Evolutionary conservation across 139 green algal species (phyloP).

Genomic region (Klebsormidium nitens): DNA sequence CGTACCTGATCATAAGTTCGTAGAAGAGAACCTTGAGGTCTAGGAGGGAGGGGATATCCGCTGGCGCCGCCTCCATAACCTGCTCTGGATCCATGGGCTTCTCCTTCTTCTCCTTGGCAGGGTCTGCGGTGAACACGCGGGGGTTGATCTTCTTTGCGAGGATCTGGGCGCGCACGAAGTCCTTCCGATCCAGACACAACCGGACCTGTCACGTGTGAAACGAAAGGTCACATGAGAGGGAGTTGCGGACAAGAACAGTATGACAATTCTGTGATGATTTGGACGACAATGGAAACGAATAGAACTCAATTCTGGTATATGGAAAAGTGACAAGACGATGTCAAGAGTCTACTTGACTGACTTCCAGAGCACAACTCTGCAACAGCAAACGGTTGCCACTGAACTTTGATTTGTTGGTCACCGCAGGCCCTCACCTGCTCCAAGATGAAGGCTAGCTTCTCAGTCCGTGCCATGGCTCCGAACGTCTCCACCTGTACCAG

Average conservation of each 20-base stretch:
- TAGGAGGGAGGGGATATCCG: conserved; percentile 73
- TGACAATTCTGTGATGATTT: no score
- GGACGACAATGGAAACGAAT: no score
- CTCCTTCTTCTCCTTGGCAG: conserved; percentile 21
- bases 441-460: conserved; percentile 98
- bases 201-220: conserved; percentile 43
- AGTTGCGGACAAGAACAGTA: no score
- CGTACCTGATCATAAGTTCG: conserved; percentile 69
- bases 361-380: no score
- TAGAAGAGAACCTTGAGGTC: conserved; percentile 96
- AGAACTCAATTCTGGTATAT: no score
- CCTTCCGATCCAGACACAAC: conserved; percentile 88
- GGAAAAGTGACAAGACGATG: no score
- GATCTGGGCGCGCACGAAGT: conserved; percentile 86
- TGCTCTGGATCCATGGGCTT: conserved; percentile 12
- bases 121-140: conserved; percentile 64
- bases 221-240: no score
- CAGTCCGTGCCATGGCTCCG: conserved; percentile 94
- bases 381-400: no score
- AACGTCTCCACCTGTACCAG: conserved; percentile 78
- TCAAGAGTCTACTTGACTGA: no score
- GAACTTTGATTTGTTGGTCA: conserved; percentile 46
- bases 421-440: conserved; percentile 88
- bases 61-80: conserved; percentile 77
- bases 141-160: conserved; percentile 87